Conservation (phyloP, 352 stramenopile species). For the Globisporangium splendens region DNA sequence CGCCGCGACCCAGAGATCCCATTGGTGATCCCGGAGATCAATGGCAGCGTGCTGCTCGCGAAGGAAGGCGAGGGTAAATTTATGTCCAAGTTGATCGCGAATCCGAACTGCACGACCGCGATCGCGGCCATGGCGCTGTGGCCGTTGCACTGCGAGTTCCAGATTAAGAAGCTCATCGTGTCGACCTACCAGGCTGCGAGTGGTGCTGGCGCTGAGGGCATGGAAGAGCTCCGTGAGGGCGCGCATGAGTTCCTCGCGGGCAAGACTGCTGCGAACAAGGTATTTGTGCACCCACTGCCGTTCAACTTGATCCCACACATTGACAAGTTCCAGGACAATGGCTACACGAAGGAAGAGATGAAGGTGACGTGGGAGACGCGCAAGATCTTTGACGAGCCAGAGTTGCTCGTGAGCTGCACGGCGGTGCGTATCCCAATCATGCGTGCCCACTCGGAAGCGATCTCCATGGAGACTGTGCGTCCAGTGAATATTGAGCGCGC, state of each 20-base stretch:
- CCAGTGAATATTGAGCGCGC: slow-evolving; percentile 84
- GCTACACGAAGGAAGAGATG: slow-evolving; percentile 99
- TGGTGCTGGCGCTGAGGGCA: slow-evolving; percentile 89
- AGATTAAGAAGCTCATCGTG: slow-evolving; percentile 94
- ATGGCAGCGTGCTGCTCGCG: slow-evolving; percentile 79
- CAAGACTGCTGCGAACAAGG: slow-evolving; percentile 80
- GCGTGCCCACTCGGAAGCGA: slow-evolving; percentile 95
- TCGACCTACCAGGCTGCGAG: slow-evolving; percentile 94
- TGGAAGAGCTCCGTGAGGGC: slow-evolving; percentile 94
- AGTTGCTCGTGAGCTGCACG: slow-evolving; percentile 89
- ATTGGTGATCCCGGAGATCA: slow-evolving; percentile 95
- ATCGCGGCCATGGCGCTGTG: slow-evolving; percentile 97
- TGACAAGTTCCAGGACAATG: slow-evolving; percentile 98
- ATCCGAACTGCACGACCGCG: slow-evolving; percentile 98
- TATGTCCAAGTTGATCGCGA: slow-evolving; percentile 94
- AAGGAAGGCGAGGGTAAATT: slow-evolving; percentile 33
- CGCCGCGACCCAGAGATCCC: slow-evolving; percentile 89
- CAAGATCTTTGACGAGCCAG: slow-evolving; percentile 95
- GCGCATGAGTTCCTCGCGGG: slow-evolving; percentile 71
- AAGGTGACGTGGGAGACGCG: slow-evolving; percentile 98
- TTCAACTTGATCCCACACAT: slow-evolving; percentile 99
- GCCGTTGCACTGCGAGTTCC: slow-evolving; percentile 95
- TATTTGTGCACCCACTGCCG: slow-evolving; percentile 96
- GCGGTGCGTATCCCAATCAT: slow-evolving; percentile 96
- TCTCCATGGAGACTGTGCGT: slow-evolving; percentile 93